These are phyloP conservation scores for Mentha longifolia DNA, from an alignment of 257 asterid species.

Conservation along the genomic window DNA sequence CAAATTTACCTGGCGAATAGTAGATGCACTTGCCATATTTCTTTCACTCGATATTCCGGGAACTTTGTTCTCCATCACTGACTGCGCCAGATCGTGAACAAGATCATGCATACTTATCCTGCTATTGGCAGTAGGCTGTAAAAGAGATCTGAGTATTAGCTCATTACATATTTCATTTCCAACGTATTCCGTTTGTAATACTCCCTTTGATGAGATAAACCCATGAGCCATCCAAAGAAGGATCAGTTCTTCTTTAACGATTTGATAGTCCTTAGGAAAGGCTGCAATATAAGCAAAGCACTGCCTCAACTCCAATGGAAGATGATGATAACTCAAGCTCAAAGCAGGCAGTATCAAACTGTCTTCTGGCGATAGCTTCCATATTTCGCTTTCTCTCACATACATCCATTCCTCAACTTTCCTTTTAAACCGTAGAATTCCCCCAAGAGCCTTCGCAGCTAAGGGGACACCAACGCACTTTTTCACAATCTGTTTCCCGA, in stretches of 20 bases:
- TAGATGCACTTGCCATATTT: no score
- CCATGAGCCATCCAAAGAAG: slow-evolving; percentile 36
- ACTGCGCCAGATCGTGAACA: no score
- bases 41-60: no score
- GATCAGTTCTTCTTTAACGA: slow-evolving; percentile 24
- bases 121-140: no score
- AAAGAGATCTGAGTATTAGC: no score
- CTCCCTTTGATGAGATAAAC: not conserved
- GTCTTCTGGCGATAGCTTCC: no score
- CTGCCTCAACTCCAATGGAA: slow-evolving; percentile 23
- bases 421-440: slow-evolving; percentile 34
- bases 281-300: slow-evolving; percentile 39
- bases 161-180: not conserved
- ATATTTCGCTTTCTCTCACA: no score
- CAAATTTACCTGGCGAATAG: not conserved
- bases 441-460: slow-evolving; percentile 44
- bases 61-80: no score
- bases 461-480: slow-evolving; percentile 40
- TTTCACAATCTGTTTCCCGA: slow-evolving; percentile 36
- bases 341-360: no score
- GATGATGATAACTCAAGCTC: slow-evolving; percentile 39
- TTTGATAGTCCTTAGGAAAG: slow-evolving; percentile 23
- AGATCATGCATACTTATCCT: no score
- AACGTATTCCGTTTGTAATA: not conserved
- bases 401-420: slow-evolving; percentile 37